phyloP scores from a whole-genome alignment of 306 rosid genomes.

The Trichosanthes truncata region DNA sequence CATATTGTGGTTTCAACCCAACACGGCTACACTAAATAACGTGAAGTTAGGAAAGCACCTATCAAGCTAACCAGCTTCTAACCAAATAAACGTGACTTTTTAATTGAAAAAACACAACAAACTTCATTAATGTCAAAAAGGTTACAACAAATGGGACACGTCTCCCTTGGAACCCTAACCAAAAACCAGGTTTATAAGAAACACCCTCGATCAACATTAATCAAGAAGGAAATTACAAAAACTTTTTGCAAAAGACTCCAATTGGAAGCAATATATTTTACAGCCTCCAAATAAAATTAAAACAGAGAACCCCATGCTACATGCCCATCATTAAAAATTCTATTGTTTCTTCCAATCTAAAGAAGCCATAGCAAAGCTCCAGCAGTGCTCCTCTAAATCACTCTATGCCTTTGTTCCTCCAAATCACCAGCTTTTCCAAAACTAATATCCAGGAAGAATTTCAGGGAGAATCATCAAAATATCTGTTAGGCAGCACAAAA shows the following conservation, averaged over 20 bases:
- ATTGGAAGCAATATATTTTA: background rate
- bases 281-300: background rate
- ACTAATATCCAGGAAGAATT: background rate
- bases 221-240: background rate
- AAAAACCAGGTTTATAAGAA: background rate
- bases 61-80: background rate
- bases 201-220: background rate
- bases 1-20: background rate
- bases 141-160: background rate
- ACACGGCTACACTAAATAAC: background rate
- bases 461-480: background rate
- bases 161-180: background rate
- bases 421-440: background rate
- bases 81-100: background rate
- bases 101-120: background rate
- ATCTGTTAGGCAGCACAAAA: background rate
- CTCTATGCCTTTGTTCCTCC: background rate
- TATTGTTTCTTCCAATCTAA: background rate
- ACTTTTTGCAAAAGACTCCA: background rate
- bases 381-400: background rate
- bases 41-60: background rate
- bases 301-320: background rate
- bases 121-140: background rate
- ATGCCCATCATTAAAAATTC: background rate
- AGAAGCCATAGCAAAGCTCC: background rate